Percentiles rank a stretch among this genome's conserved stretches.
These are phyloP conservation scores for Solanum tarijense DNA, from an alignment of 257 asterid species.

Conservation along the genomic window DNA sequence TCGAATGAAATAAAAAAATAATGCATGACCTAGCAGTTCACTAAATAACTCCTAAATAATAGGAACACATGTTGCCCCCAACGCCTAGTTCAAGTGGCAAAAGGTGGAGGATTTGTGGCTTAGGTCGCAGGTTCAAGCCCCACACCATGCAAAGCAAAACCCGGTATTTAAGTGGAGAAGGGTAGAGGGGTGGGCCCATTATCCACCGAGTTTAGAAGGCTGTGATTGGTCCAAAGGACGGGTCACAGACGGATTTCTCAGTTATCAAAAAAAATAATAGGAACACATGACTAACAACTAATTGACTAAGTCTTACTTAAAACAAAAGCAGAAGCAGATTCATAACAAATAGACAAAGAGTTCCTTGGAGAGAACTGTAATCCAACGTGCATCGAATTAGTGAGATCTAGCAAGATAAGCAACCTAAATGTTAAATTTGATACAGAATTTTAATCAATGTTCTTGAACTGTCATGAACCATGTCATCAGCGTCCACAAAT, in stretches of 20 bases:
- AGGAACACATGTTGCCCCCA: neutral
- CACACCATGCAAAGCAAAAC: too few relatives aligned
- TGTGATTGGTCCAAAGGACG: too few relatives aligned
- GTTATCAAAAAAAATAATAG: neutral
- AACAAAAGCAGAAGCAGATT: neutral
- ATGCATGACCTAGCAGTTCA: neutral
- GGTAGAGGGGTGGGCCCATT: too few relatives aligned
- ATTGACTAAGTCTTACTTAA: neutral
- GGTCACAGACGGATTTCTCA: too few relatives aligned
- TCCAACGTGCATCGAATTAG: neutral
- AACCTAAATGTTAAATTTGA: neutral
- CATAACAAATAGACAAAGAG: neutral
- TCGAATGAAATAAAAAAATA: neutral
- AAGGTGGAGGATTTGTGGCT: too few relatives aligned
- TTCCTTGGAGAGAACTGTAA: neutral
- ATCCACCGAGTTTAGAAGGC: too few relatives aligned
- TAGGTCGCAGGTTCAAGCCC: too few relatives aligned
- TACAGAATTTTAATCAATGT: neutral
- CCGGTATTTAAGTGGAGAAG: too few relatives aligned
- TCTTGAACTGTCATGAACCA: neutral
- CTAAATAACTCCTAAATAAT: neutral
- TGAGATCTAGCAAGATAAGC: neutral
- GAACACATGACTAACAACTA: neutral
- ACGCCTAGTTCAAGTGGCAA: too few relatives aligned
- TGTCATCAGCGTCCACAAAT: neutral